Evolutionary conservation across 345 rosid species (phyloP).

Genomic region (Arabidopsis thaliana): DNA sequence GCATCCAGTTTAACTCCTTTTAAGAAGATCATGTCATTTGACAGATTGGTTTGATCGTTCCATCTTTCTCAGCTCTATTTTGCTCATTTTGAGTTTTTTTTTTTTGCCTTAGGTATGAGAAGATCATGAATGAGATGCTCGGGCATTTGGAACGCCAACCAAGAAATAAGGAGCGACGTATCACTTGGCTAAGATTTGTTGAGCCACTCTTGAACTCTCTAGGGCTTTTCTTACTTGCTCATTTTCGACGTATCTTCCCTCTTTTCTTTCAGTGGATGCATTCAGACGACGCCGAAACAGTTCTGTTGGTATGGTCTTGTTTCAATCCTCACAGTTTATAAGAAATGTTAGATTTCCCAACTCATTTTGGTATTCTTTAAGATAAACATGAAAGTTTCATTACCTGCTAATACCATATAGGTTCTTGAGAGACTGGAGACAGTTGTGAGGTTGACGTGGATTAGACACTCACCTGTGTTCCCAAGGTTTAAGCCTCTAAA

Average conservation of each 20-base stretch:
- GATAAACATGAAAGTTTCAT: not conserved
- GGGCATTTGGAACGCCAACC: constrained; percentile 92
- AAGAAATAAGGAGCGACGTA: constrained; percentile 64
- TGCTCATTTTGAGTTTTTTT: not conserved
- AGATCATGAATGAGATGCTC: constrained; percentile 76
- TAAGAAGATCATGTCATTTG: constrained; percentile 1
- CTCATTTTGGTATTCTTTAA: not conserved
- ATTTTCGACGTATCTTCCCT: constrained; percentile 77
- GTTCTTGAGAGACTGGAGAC: constrained; percentile 71
- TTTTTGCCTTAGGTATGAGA: constrained; percentile 61
- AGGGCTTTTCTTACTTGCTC: constrained; percentile 77
- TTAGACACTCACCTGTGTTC: constrained; percentile 73
- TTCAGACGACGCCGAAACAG: constrained; percentile 80
- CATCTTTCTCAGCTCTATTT: constrained; percentile 10
- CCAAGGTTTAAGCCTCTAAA: constrained; percentile 58
- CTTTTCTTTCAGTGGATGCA: constrained; percentile 90
- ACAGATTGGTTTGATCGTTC: not conserved
- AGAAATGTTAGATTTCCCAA: not conserved
- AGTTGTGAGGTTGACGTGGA: constrained; percentile 75
- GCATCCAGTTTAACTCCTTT: not conserved
- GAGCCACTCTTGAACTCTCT: constrained; percentile 69
- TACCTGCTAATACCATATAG: constrained; percentile 45
- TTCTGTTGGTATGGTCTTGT: constrained; percentile 62
- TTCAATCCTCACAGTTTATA: not conserved
- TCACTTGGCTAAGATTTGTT: constrained; percentile 68